phyloP scores from a whole-genome alignment of 2,329 filamentous ascomycete genomes.

The Verticillium isaacii region DNA sequence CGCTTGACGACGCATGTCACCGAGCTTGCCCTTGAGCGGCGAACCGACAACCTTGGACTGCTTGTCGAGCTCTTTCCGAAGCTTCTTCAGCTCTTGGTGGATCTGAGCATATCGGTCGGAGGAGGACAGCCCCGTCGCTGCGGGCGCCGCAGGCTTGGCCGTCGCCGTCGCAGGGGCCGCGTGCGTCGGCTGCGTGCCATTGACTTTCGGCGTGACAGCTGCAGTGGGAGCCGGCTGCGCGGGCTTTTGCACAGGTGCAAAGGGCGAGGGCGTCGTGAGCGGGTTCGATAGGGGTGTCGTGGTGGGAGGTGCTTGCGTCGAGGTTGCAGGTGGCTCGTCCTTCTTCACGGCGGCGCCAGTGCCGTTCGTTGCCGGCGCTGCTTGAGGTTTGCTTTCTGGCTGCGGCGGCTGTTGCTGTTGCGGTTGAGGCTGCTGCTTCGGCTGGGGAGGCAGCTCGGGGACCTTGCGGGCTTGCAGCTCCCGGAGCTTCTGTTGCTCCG shows the following conservation, averaged over 20 bases:
- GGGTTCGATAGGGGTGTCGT: background rate
- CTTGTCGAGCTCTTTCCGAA: constrained; percentile 58
- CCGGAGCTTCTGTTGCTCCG: constrained; percentile 42
- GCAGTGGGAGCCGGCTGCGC: background rate
- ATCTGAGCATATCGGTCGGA: constrained; percentile 50
- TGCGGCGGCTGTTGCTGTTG: constrained; percentile 9
- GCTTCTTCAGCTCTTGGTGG: constrained; percentile 63
- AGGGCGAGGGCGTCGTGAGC: constrained; percentile 1
- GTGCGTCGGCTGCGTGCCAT: background rate
- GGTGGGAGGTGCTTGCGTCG: background rate
- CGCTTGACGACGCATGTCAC: constrained; percentile 68
- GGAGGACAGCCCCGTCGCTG: constrained; percentile 2
- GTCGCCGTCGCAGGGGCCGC: background rate
- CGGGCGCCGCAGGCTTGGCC: background rate
- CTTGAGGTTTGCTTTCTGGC: constrained; percentile 11
- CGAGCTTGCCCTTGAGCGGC: constrained; percentile 59
- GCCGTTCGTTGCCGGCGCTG: constrained; percentile 4
- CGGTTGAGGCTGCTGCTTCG: constrained; percentile 12
- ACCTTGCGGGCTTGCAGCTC: constrained; percentile 41
- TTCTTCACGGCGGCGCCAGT: background rate
- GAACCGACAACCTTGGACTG: constrained; percentile 43
- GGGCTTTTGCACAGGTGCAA: background rate
- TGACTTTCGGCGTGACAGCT: background rate
- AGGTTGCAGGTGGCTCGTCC: background rate
- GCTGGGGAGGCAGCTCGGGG: constrained; percentile 35